Percentiles rank a stretch among this genome's conserved stretches.
phyloP scores from a whole-genome alignment of 2,329 filamentous ascomycete genomes.

The Exserohilum rostratum region DNA sequence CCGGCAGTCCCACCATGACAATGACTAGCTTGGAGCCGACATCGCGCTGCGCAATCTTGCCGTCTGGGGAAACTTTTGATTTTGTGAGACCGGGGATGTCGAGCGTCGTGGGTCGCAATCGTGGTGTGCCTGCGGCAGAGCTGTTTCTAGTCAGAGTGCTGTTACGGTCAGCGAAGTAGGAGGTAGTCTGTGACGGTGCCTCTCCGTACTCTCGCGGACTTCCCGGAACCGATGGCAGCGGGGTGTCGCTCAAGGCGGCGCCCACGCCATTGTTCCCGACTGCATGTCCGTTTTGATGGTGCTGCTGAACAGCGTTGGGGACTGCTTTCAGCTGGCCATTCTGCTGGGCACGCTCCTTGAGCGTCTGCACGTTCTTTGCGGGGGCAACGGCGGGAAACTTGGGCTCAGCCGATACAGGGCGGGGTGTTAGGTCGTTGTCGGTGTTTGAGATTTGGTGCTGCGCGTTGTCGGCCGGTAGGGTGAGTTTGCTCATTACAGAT shows the following conservation, averaged over 20 bases:
- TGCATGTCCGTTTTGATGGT: conserved; percentile 22
- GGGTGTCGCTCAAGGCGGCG: conserved; percentile 66
- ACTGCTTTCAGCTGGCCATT: conserved; percentile 41
- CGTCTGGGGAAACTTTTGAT: conserved; percentile 93
- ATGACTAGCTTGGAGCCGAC: conserved; percentile 96
- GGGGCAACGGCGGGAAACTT: conserved; percentile 16
- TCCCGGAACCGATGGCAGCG: conserved; percentile 65
- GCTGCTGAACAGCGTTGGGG: conserved; percentile 15
- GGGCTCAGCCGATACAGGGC: conserved; percentile 17
- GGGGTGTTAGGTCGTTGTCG: conserved; percentile 28
- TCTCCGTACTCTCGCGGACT: conserved; percentile 66
- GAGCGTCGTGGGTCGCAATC: conserved; percentile 88
- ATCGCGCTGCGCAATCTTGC: conserved; percentile 89
- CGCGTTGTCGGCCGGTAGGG: conserved; percentile 29
- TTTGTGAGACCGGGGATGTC: conserved; percentile 97
- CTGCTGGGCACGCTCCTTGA: conserved; percentile 30
- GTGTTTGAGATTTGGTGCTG: conserved; percentile 15
- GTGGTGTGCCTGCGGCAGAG: conserved; percentile 77
- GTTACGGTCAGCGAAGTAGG: conserved; percentile 26
- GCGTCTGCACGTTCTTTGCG: conserved; percentile 32
- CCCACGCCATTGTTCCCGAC: conserved; percentile 54
- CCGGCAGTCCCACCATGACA: conserved; percentile 96
- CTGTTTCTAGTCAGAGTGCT: conserved; percentile 74
- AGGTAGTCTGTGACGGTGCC: conserved; percentile 13
- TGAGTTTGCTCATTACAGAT: conserved; percentile 56